Percentiles rank a stretch among this genome's conserved stretches.
Conservation (phyloP, 371 early-diverging fungal species). For the Nematocida sp. region DNA sequence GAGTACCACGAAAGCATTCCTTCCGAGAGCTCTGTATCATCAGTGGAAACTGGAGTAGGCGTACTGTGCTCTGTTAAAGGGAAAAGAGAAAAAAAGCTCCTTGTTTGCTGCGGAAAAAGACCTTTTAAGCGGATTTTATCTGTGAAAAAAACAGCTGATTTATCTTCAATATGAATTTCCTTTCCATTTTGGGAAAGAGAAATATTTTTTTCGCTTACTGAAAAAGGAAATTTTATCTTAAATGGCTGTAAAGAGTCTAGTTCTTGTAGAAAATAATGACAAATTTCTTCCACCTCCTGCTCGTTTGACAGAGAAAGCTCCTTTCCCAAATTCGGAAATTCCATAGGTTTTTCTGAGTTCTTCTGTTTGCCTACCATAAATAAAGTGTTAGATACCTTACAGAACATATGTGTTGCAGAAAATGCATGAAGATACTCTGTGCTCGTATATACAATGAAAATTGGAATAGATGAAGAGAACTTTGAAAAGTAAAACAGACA, state of each 20-base stretch:
- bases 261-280: conserved; percentile 5
- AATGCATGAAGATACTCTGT: conserved; percentile 38
- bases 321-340: neutral
- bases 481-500: conserved; percentile 28
- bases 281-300: conserved; percentile 27
- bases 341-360: neutral
- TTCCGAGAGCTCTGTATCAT: neutral
- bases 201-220: neutral
- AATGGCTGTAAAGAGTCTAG: neutral
- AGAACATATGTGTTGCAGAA: neutral
- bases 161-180: conserved; percentile 11
- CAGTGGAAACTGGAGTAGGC: neutral
- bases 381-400: conserved; percentile 10
- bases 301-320: neutral
- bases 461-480: neutral
- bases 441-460: conserved; percentile 35
- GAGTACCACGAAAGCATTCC: conserved; percentile 13
- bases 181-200: conserved; percentile 1
- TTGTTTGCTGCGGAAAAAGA: neutral
- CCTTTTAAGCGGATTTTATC: conserved; percentile 2
- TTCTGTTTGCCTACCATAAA: conserved; percentile 20
- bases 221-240: conserved; percentile 29
- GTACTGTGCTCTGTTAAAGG: neutral
- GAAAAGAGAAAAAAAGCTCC: conserved; percentile 21
- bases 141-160: neutral